Conservation (phyloP, 2,329 filamentous ascomycete species). For the Triangularia verruculosa region DNA sequence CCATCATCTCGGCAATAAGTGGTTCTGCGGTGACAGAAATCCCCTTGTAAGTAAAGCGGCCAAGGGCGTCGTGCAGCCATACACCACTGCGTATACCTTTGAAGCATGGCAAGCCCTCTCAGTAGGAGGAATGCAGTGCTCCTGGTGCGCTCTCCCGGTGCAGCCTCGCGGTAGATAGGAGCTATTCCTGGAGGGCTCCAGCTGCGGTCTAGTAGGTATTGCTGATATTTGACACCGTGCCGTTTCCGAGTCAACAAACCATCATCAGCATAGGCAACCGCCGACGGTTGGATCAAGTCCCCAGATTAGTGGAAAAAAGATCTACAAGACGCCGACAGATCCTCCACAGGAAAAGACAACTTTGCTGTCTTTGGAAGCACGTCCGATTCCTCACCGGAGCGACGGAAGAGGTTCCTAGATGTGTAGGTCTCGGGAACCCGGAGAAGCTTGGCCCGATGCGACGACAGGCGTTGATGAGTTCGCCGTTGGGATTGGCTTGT, state of each 20-base stretch:
- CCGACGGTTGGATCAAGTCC: too few species aligned
- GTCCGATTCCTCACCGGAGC: conserved; percentile 13
- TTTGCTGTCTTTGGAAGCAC: conserved; percentile 14
- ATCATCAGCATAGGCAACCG: too few species aligned
- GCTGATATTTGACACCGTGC: not conserved
- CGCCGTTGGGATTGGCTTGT: conserved; percentile 12
- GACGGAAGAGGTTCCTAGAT: conserved; percentile 1
- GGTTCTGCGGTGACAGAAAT: not conserved
- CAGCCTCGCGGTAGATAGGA: not conserved
- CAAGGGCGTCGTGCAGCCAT: not conserved
- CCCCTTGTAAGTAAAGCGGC: not conserved
- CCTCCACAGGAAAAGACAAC: conserved; percentile 5
- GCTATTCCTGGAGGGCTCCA: not conserved
- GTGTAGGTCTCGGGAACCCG: not conserved
- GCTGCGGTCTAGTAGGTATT: not conserved
- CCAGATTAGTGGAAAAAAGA: too few species aligned
- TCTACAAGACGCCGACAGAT: not conserved
- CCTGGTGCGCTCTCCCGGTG: conserved; percentile 11
- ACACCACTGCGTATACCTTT: too few species aligned
- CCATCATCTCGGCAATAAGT: conserved; percentile 6
- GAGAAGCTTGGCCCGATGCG: conserved; percentile 14
- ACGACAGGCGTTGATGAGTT: conserved; percentile 7
- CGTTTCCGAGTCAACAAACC: too few species aligned
- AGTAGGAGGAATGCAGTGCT: conserved; percentile 18
- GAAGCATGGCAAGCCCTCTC: too few species aligned